Base-by-base conservation (phyloP, 78 protist species). In the Dictyostelium intermedium region DNA sequence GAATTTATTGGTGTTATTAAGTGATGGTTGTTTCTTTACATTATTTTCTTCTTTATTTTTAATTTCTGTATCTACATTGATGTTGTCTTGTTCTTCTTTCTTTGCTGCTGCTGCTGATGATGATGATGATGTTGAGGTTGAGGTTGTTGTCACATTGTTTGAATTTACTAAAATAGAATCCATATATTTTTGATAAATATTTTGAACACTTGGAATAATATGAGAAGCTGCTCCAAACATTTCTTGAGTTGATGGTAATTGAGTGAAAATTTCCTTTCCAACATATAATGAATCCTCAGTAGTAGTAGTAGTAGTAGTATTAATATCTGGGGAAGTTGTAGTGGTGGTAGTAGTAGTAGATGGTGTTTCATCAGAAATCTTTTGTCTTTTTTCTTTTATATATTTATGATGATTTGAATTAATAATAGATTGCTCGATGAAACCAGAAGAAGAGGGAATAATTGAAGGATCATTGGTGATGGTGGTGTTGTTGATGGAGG, bases 141-240 rank as follows among this genome's bases (percentile, higher is more conserved):
- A 27, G 11, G 16, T 16, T 72, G 20, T 34, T 84, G 20, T 34
- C 73, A 41, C 8, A 30, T 72, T 41, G 50, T 53, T 77, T 41
- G 50, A 20, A 77, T 77, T 43, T 6, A 41, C 61, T 47, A 89
- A 80, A 72, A 89, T 89, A 20, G 82, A 69, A 80, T 80, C 94
- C 94, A 89, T 89, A 37, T 63, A 89, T 35, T 83, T 39, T 80
- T 89, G 85, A 80, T 74, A 89, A 66, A 89, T 47, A 20, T 69
- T 61, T 80, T 80, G 87, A 14, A 89, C 94, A 35, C 87, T 77
- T 81, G 94, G 94, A 45, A 89, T 89, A 69, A 89, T 89, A 89
- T 89, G 94, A 23, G 94, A 89, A 8, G 94, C 94, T 66, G 69
- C 85, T 7, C 77, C 73, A 77, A 89, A 89, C 1, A 89, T 11